Evolutionary conservation across 225 moss, liverwort and hornwort species (phyloP).

Genomic region (Pleurozium schreberi): DNA sequence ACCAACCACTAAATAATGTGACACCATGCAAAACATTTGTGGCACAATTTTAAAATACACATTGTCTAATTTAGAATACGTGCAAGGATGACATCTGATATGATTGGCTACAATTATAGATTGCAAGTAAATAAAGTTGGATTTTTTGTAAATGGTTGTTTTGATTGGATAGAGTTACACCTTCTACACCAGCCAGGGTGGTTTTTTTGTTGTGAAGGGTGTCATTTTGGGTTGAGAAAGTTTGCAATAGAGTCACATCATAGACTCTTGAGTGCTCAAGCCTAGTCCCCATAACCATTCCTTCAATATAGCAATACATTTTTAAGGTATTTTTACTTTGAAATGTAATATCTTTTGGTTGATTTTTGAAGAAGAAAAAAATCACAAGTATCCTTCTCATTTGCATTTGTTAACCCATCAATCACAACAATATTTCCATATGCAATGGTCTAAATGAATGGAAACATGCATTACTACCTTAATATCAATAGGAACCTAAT

Average conservation of each 20-base stretch:
- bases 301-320: background rate
- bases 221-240: background rate
- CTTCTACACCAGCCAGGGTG: fast-evolving
- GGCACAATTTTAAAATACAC: background rate
- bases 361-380: background rate
- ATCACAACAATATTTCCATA: background rate
- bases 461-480: fast-evolving
- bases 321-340: background rate
- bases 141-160: background rate
- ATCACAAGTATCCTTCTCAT: background rate
- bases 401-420: background rate
- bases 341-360: background rate
- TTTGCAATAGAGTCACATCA: background rate
- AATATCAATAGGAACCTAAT: too few species aligned
- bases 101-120: background rate
- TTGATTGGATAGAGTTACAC: background rate
- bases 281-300: too few species aligned
- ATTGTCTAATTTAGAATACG: background rate
- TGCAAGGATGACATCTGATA: background rate
- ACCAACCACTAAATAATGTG: fast-evolving
- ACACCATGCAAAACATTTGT: fast-evolving
- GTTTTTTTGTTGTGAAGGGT: fast-evolving
- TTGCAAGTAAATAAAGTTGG: background rate
- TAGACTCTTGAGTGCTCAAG: fast-evolving
- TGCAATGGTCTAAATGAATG: background rate